phyloP scores from a whole-genome alignment of 306 rosid species.

The Fragaria iinumae region DNA sequence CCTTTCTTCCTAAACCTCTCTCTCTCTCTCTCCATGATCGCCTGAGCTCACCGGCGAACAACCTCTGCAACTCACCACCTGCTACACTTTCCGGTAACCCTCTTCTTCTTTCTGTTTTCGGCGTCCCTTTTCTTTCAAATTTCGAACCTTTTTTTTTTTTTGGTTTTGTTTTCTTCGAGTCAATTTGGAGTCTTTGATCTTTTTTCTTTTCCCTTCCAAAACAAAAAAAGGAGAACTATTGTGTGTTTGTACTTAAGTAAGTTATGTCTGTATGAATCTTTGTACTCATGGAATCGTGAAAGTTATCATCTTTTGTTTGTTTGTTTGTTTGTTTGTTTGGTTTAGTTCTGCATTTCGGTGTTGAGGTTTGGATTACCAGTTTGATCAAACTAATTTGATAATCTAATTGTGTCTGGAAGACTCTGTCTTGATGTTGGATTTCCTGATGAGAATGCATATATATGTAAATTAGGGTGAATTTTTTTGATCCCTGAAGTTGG shows the following conservation, averaged over 20 bases:
- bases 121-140: not conserved
- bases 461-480: not conserved
- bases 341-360: not conserved
- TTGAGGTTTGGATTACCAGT: not conserved
- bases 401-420: not conserved
- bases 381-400: conserved; percentile 3
- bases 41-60: conserved; percentile 6
- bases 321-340: not conserved
- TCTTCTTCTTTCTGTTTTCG: not conserved
- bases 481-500: not conserved
- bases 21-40: not conserved
- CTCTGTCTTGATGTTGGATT: not conserved
- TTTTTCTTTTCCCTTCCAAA: not conserved
- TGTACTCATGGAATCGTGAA: not conserved
- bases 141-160: not conserved
- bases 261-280: not conserved
- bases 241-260: not conserved
- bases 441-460: not conserved
- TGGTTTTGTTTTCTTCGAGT: not conserved
- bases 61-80: conserved; percentile 5
- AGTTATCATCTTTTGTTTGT: not conserved
- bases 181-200: not conserved
- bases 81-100: conserved; percentile 8
- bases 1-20: not conserved
- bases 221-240: too few species aligned